These are phyloP conservation scores for Cystobasidium ongulense DNA, from an alignment of 768 basidiomycete genomes.

Conservation along the genomic window DNA sequence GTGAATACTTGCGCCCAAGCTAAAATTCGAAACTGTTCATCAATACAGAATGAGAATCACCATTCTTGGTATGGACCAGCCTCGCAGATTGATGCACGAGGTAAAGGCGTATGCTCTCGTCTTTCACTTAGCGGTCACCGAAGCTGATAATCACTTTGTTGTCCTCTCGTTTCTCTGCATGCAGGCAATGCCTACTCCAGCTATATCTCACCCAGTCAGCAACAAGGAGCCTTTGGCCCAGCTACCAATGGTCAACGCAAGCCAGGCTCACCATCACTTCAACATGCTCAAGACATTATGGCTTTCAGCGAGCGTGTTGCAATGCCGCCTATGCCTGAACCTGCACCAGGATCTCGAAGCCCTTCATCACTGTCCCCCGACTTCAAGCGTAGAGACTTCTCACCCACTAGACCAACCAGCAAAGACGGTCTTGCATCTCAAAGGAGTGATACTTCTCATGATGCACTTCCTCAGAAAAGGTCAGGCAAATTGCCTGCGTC, in stretches of 20 bases:
- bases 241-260: neutral
- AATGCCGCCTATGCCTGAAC: neutral
- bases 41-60: neutral
- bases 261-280: neutral
- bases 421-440: neutral
- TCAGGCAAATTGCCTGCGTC: conserved; percentile 19
- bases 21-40: neutral
- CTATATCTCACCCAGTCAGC: neutral
- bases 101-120: neutral
- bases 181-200: neutral
- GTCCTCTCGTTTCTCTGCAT: too few species aligned
- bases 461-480: neutral
- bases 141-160: too few species aligned
- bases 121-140: too few species aligned
- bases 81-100: neutral
- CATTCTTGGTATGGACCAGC: neutral
- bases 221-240: neutral
- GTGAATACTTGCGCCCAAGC: neutral
- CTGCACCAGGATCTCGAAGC: neutral
- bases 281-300: neutral
- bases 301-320: neutral
- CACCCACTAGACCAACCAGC: neutral
- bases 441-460: neutral
- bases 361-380: neutral
- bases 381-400: neutral